Evolutionary conservation across 805 yeast species (phyloP).

Genomic region (Yarrowia sp.): DNA sequence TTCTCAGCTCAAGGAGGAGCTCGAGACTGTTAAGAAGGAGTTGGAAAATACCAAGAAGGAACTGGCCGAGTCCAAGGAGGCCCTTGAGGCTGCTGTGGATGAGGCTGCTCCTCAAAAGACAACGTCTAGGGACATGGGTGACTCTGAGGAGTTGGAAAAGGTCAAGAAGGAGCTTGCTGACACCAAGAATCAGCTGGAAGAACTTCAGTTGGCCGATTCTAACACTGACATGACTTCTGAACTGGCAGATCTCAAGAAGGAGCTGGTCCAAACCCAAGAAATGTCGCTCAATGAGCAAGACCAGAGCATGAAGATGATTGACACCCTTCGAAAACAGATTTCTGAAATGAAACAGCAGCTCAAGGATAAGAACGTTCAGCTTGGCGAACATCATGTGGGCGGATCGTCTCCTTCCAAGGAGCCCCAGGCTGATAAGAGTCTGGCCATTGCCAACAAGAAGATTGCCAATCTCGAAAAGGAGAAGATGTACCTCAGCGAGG

Average conservation of each 20-base stretch:
- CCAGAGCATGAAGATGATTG: constrained; percentile 28
- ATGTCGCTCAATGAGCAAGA: constrained; percentile 29
- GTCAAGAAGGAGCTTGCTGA: background rate
- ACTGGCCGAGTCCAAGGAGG: constrained; percentile 12
- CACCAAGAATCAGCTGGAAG: background rate
- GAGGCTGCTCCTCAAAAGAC: background rate
- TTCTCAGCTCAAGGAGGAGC: constrained; percentile 18
- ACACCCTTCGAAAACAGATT: constrained; percentile 30
- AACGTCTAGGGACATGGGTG: background rate
- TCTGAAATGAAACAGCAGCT: constrained; percentile 30
- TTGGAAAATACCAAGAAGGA: background rate
- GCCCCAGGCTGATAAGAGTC: background rate
- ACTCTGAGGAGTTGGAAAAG: constrained; percentile 6
- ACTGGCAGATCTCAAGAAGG: constrained; percentile 25
- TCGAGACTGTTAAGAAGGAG: background rate
- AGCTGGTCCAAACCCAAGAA: constrained; percentile 14
- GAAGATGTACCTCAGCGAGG: constrained; percentile 31
- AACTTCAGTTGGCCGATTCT: background rate
- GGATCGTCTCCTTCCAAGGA: background rate
- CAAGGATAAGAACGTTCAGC: constrained; percentile 26
- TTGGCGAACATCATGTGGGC: constrained; percentile 15
- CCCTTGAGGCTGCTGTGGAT: background rate
- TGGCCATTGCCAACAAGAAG: constrained; percentile 13
- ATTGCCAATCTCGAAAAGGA: constrained; percentile 34
- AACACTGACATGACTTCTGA: constrained; percentile 29